Evolutionary conservation across 2,329 filamentous ascomycete species (phyloP).

Genomic region (Diaporthe caulivora): DNA sequence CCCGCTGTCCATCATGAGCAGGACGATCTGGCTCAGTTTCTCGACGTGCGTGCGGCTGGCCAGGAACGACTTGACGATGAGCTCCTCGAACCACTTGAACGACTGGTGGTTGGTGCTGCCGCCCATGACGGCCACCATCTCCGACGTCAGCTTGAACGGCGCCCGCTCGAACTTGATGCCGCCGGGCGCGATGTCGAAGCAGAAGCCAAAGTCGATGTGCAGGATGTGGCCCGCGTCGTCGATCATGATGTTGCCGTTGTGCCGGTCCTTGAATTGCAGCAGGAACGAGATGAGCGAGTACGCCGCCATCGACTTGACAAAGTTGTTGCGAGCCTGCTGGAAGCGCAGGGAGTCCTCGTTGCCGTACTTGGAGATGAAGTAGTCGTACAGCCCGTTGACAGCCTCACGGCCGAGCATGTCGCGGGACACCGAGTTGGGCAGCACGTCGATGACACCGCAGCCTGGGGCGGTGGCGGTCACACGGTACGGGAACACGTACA

Average conservation of each 20-base stretch:
- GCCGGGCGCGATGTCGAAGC: slow-evolving; percentile 97
- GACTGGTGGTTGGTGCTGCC: slow-evolving; percentile 85
- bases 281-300: slow-evolving; percentile 98
- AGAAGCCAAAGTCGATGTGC: slow-evolving; percentile 99
- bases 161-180: slow-evolving; percentile 98
- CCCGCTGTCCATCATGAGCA: slow-evolving; percentile 95
- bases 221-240: slow-evolving; percentile 97
- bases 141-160: slow-evolving; percentile 95
- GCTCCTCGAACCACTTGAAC: slow-evolving; percentile 96
- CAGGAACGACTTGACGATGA: slow-evolving; percentile 95
- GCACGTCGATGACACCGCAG: slow-evolving; percentile 97
- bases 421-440: slow-evolving; percentile 97
- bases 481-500: slow-evolving; percentile 96
- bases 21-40: slow-evolving; percentile 89
- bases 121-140: slow-evolving; percentile 99
- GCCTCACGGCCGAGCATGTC: slow-evolving; percentile 99
- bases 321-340: slow-evolving; percentile 95
- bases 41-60: slow-evolving; percentile 88
- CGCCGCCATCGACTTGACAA: slow-evolving; percentile 99
- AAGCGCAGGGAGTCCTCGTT: slow-evolving; percentile 95
- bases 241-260: slow-evolving; percentile 99
- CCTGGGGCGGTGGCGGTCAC: slow-evolving; percentile 97
- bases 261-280: slow-evolving; percentile 97
- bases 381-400: slow-evolving; percentile 98
- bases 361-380: slow-evolving; percentile 97